Evolutionary conservation across 345 rosid genomes (phyloP).

Genomic region (Boechera divaricarpa): DNA sequence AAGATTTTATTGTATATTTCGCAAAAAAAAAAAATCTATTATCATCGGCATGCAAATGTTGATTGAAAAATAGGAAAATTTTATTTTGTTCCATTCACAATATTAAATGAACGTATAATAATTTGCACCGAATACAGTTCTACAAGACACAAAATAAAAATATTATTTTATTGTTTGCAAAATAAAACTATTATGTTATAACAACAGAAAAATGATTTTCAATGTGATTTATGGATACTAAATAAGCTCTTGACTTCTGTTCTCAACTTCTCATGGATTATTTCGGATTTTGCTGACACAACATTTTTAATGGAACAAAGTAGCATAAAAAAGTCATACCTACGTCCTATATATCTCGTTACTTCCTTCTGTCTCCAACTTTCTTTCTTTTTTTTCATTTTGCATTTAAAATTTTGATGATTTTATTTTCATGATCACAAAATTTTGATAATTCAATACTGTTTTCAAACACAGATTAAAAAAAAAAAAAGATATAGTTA

Average conservation of each 20-base stretch:
- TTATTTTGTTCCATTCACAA: not conserved
- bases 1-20: slow-evolving; percentile 21
- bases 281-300: slow-evolving; percentile 20
- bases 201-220: not conserved
- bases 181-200: not conserved
- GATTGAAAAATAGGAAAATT: not conserved
- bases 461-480: not conserved
- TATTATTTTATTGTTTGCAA: not conserved
- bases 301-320: slow-evolving; percentile 25
- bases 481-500: not conserved
- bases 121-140: not conserved
- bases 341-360: slow-evolving; percentile 14
- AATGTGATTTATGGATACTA: not conserved
- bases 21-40: not conserved
- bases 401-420: not conserved
- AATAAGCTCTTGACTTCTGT: slow-evolving; percentile 9
- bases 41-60: slow-evolving; percentile 10
- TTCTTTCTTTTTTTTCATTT: not conserved
- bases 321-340: slow-evolving; percentile 6
- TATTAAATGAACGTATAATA: not conserved
- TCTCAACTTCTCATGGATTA: slow-evolving; percentile 15
- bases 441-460: not conserved
- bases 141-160: not conserved
- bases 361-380: slow-evolving; percentile 15
- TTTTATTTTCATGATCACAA: not conserved